Conservation (phyloP, 306 rosid genomes). For the Vigna mungo region DNA sequence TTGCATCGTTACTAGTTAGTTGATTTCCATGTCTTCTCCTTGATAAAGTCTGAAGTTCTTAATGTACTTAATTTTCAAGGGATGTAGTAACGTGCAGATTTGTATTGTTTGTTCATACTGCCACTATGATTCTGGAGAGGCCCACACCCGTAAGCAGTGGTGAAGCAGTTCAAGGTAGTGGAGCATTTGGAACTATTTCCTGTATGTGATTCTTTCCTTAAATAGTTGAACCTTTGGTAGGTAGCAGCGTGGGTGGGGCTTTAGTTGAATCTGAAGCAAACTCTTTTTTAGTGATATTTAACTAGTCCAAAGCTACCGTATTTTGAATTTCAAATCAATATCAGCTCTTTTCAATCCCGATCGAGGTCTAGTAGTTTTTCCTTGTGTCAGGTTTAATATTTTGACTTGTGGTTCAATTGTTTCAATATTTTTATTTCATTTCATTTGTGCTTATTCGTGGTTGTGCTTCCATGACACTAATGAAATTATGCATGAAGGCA, state of each 20-base stretch:
- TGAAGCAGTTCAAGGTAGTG: constrained; percentile 33
- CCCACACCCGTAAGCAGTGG: constrained; percentile 20
- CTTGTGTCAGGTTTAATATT: background rate
- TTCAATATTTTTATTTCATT: background rate
- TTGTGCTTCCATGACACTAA: background rate
- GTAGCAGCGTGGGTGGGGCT: background rate
- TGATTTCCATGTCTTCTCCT: background rate
- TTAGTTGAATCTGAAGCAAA: constrained; percentile 20
- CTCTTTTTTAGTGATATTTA: constrained; percentile 2
- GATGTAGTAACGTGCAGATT: constrained; percentile 39
- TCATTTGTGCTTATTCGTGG: background rate
- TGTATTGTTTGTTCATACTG: background rate
- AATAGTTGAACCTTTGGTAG: background rate
- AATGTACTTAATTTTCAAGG: constrained; percentile 24
- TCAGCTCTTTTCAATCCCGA: constrained; percentile 2
- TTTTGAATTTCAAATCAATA: constrained; percentile 29
- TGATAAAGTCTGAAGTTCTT: constrained; percentile 6
- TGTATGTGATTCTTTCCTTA: constrained; percentile 34
- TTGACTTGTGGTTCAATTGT: constrained; percentile 3
- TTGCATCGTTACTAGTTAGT: background rate
- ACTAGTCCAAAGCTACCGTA: background rate
- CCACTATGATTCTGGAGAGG: constrained; percentile 36
- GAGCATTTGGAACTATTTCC: constrained; percentile 15
- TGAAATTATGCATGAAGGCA: background rate
- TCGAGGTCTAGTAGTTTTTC: background rate